Evolutionary conservation across 352 stramenopile genomes (phyloP), one percentile per base, ranked within the genome.

Genomic region (Pythium sp.): DNA sequence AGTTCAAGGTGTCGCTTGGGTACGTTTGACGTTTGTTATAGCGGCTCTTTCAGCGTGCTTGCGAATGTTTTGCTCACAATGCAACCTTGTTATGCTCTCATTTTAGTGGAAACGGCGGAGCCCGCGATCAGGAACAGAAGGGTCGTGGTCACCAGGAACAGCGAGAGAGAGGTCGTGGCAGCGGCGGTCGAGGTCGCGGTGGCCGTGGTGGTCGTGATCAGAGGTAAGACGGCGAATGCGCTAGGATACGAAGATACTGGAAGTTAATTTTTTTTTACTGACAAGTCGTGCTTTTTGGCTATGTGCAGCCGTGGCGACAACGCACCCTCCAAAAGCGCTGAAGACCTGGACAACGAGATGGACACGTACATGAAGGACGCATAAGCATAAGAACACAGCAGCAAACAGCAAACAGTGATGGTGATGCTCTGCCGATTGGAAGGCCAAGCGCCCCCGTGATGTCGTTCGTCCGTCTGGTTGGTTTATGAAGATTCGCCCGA

Each of bases 301-400:
- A 58, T 26, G 30, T 61, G 34, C 61, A 72, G 74, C 36, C 80
- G 82, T 71, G 76, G 70, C 46, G 78, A 71, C 65, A 64, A 64
- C 11, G 72, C 71, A 63, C 68, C 72, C 24, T 72, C 80, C 34
- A 90, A 88, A 72, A 80, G 77, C 41, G 67, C 67, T 12, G 76
- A 85, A 61, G 86, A 94, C 3, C 69, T 94, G 70, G 84, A 94
- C 75, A 91, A 92, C 67, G 86, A 94, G 74, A 94, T 94, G 86
- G 86, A 94, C 70, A 91, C 84, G 58, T 94, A 94, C 82, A 91
- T 93, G 85, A 93, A 91, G 65, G 84, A 92, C 67, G 73, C 82
- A 68, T 90, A 89, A 80, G 75, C 51, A 60, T 73, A 43, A 11
- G 36, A 43, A 15, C 53, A 28, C 28, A 2, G 14, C 26, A 30